These are phyloP conservation scores for Serendipita indica DNA, from an alignment of 768 basidiomycete species.

Conservation along the genomic window DNA sequence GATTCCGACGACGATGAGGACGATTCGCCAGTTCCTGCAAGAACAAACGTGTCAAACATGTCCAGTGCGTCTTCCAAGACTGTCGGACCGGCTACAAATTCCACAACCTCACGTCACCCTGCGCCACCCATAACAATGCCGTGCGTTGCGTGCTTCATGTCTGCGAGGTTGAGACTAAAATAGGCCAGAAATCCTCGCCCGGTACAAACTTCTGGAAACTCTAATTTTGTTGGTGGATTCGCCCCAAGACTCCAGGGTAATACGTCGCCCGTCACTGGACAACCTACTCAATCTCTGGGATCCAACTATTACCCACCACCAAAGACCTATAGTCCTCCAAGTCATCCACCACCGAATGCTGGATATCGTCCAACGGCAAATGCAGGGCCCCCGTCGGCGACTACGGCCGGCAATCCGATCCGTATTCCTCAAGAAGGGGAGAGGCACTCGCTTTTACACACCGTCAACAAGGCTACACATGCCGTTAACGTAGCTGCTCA, in stretches of 20 bases:
- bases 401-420: neutral
- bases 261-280: neutral
- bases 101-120: neutral
- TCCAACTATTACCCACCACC: neutral
- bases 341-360: neutral
- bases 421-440: neutral
- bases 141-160: neutral
- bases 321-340: neutral
- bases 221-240: constrained; percentile 2
- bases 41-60: neutral
- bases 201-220: too few relatives aligned
- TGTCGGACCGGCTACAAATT: neutral
- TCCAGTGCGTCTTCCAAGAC: neutral
- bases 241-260: neutral
- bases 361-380: neutral
- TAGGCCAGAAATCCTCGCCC: neutral
- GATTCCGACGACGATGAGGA: neutral
- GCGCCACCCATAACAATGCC: neutral
- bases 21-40: neutral
- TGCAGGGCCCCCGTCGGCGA: neutral
- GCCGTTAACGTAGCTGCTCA: neutral
- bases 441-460: neutral
- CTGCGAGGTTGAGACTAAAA: neutral
- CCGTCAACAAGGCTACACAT: neutral
- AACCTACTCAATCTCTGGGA: neutral